Evolutionary conservation across 352 stramenopile genomes (phyloP).

Genomic region (Thalassiosira mediterranea): DNA sequence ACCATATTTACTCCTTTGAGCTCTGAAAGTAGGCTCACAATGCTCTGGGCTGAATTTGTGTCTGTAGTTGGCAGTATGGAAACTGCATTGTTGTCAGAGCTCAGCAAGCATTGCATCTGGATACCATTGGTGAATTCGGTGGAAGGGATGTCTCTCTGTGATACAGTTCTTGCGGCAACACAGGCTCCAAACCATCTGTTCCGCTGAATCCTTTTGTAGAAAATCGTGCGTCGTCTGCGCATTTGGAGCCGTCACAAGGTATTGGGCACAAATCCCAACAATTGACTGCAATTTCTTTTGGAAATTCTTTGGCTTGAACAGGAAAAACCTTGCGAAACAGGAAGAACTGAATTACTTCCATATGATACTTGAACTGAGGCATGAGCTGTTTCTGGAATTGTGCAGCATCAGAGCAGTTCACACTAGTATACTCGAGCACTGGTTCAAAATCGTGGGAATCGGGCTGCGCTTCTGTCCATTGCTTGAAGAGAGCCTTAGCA

Average conservation of each 20-base stretch:
- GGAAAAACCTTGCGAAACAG: conserved; percentile 11
- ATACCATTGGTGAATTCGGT: conserved; percentile 2
- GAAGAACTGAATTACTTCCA: conserved; percentile 15
- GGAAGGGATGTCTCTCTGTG: background rate
- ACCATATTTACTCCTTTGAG: conserved; percentile 1
- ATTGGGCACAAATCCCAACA: conserved; percentile 4
- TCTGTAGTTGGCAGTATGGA: background rate
- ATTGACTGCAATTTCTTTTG: conserved; percentile 1
- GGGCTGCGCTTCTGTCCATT: conserved; percentile 5
- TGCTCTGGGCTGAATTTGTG: background rate
- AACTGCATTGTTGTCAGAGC: conserved; percentile 1
- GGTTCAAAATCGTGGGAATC: background rate
- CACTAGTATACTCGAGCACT: conserved; percentile 4
- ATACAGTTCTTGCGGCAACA: background rate
- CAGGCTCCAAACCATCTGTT: background rate
- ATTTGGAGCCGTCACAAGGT: background rate
- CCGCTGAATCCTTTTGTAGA: conserved; percentile 12
- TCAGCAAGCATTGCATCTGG: conserved; percentile 7
- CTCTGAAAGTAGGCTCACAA: background rate
- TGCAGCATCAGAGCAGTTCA: conserved; percentile 3
- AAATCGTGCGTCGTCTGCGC: background rate
- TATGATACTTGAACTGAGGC: conserved; percentile 1
- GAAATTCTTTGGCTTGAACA: conserved; percentile 22
- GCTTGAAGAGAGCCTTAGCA: conserved; percentile 15
- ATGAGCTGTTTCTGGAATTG: background rate